phyloP scores from a whole-genome alignment of 1,284 basidiomycete genomes.

The Rhodotorula sp. region DNA sequence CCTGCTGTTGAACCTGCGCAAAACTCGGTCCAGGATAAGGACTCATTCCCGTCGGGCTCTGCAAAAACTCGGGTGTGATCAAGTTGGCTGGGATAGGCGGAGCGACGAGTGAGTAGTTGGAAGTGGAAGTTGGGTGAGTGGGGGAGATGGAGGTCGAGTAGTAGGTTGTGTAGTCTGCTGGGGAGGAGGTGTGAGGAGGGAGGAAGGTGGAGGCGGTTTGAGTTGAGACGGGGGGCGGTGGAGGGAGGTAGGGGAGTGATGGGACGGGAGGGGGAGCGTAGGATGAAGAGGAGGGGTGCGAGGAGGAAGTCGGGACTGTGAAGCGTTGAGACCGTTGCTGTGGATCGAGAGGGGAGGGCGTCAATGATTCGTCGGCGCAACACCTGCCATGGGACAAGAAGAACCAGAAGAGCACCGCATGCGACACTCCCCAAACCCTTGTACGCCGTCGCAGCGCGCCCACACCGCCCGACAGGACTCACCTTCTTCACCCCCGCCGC shows the following conservation, averaged over 20 bases:
- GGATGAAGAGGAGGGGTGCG: conserved; percentile 4
- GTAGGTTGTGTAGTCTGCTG: neutral
- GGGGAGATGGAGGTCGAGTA: neutral
- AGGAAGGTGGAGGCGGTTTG: conserved; percentile 6
- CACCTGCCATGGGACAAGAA: neutral
- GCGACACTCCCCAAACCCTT: too few relatives aligned
- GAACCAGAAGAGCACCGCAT: too few relatives aligned
- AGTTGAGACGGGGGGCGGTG: conserved; percentile 23
- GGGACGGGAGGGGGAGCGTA: conserved; percentile 7
- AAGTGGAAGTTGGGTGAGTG: neutral
- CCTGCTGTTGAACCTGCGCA: neutral
- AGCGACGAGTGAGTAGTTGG: neutral
- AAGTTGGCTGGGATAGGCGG: neutral
- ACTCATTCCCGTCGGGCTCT: conserved; percentile 8
- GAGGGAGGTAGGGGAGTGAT: conserved; percentile 19
- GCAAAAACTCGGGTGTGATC: conserved; percentile 1
- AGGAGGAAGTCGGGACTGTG: conserved; percentile 34
- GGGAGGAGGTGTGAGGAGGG: neutral
- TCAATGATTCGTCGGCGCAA: neutral
- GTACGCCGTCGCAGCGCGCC: too few relatives aligned
- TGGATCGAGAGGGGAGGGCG: neutral
- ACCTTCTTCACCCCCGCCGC: conserved; percentile 3
- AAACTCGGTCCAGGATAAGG: conserved; percentile 8
- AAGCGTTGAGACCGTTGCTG: conserved; percentile 43
- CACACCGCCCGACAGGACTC: neutral